Evolutionary conservation across 2,329 filamentous ascomycete genomes (phyloP), one percentile per base, ranked within the genome.

Genomic region (Pseudogymnoascus pannorum): DNA sequence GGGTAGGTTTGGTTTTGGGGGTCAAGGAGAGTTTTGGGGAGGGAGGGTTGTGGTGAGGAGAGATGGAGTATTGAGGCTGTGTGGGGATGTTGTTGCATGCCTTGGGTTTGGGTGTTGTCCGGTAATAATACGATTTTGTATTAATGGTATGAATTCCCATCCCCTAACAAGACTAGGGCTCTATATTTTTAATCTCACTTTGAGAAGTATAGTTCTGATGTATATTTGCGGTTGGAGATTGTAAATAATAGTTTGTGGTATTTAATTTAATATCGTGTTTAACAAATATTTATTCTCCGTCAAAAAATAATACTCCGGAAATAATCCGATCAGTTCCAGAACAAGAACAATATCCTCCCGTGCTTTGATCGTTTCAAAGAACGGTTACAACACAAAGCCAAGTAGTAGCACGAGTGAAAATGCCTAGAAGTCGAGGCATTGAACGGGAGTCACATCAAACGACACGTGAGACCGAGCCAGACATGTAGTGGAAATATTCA

Each of bases 401-500:
- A 8, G 12, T 11, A 16, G 16, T 16, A 26, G 7, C 14, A 26
- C 6, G 6, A 26, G 6, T 26, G 14, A n/a, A 14, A 26, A 12
- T 48, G 14, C 5, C 8, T 16, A 4, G 42, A 14, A 16, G 22
- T 3, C 3, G 42, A 26, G 42, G 14, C 14, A 16, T 26, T 48
- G 22, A 7, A 16, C 8, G 14, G 22, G 20, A n/a, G n/a, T n/a
- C n/a, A 9, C 4, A 14, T 26, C 24, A 31, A 54, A 31, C 9
- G 14, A 54, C 26, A 31, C 26, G 48, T 54, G n/a, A 31, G n/a
- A 20, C 48, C 5, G 16, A 31, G 26, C 20, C 48, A 2, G 26
- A 54, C 31, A 33, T 51, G 44, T 31, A 54, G 44, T 31, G 48
- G 48, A 54, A 54, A 31, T 54, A 54, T 54, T 54, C 48, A 54